phyloP scores from a whole-genome alignment of 345 rosid species.

The Viola odorata region DNA sequence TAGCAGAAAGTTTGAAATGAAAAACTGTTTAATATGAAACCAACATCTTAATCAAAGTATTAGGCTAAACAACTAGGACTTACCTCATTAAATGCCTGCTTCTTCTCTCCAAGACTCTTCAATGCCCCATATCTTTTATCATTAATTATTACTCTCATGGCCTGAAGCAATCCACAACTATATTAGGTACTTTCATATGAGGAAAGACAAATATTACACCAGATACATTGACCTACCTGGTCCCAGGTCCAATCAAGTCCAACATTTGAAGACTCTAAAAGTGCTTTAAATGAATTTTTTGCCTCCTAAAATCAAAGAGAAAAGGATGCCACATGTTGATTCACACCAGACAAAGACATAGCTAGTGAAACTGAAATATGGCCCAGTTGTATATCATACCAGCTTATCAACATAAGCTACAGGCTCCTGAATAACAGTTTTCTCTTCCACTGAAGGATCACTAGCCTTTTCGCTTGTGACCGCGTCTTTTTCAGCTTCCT shows the following conservation, averaged over 20 bases:
- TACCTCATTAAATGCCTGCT: constrained; percentile 93
- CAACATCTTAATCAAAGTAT: background rate
- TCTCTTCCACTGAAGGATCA: constrained; percentile 45
- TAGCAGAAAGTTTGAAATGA: constrained; percentile 12
- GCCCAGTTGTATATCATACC: constrained; percentile 33
- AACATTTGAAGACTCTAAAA: constrained; percentile 75
- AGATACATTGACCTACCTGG: constrained; percentile 48
- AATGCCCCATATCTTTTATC: constrained; percentile 89
- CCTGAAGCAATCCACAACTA: constrained; percentile 39
- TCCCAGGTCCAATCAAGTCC: constrained; percentile 98
- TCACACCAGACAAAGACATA: constrained; percentile 12
- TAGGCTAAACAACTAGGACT: constrained; percentile 4
- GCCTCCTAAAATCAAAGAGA: constrained; percentile 54
- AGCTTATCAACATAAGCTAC: constrained; percentile 54
- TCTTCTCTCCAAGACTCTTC: constrained; percentile 92
- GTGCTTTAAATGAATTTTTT: constrained; percentile 68
- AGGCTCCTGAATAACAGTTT: constrained; percentile 47
- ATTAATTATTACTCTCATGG: constrained; percentile 80
- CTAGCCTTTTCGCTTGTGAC: constrained; percentile 37
- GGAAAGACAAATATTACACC: constrained; percentile 7
- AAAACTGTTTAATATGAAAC: constrained; percentile 12
- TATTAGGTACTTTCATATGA: constrained; percentile 17
- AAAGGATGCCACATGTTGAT: constrained; percentile 6
- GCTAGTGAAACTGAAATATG: constrained; percentile 1
- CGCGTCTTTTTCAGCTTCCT: constrained; percentile 45